Conservation (phyloP, 2,329 filamentous ascomycete species). For the Claviceps pazoutovae region DNA sequence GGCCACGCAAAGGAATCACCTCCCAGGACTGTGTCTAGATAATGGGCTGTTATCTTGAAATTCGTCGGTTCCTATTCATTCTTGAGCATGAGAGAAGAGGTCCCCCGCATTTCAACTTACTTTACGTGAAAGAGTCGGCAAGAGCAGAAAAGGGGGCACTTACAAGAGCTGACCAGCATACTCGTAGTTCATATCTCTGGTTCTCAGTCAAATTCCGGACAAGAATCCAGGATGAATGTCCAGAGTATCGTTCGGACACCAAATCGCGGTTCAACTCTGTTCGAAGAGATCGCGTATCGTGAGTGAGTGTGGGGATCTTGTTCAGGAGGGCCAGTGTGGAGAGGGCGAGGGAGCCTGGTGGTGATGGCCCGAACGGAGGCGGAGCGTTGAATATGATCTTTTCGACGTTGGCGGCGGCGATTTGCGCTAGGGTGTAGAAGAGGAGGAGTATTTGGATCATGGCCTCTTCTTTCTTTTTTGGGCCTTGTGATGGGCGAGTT, state of each 20-base stretch:
- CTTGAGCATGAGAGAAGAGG: background rate
- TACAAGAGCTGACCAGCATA: conserved; percentile 91
- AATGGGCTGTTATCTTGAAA: conserved; percentile 56
- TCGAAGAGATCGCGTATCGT: conserved; percentile 39
- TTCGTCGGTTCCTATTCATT: conserved; percentile 65
- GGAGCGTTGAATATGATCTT: conserved; percentile 82
- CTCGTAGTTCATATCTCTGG: conserved; percentile 75
- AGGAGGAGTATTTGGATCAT: background rate
- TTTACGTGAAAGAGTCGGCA: background rate
- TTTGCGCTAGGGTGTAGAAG: conserved; percentile 2
- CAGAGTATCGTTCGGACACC: conserved; percentile 25
- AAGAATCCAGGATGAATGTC: conserved; percentile 63
- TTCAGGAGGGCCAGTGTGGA: conserved; percentile 38
- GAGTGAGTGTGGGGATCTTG: conserved; percentile 47
- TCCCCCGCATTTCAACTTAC: background rate
- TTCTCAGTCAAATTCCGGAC: conserved; percentile 55
- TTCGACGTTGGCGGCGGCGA: conserved; percentile 61
- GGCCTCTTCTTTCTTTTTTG: background rate
- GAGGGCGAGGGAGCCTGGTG: conserved; percentile 27
- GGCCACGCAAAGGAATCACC: conserved; percentile 50
- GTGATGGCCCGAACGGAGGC: conserved; percentile 25
- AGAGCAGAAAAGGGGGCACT: conserved; percentile 21
- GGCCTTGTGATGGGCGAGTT: background rate
- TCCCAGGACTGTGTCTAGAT: conserved; percentile 46
- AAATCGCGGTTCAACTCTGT: conserved; percentile 56